A percentile compares a stretch with the other conserved stretches of the same genome.
Evolutionary conservation across 257 asterid species (phyloP).

Genomic region (Osmanthus fragrans): DNA sequence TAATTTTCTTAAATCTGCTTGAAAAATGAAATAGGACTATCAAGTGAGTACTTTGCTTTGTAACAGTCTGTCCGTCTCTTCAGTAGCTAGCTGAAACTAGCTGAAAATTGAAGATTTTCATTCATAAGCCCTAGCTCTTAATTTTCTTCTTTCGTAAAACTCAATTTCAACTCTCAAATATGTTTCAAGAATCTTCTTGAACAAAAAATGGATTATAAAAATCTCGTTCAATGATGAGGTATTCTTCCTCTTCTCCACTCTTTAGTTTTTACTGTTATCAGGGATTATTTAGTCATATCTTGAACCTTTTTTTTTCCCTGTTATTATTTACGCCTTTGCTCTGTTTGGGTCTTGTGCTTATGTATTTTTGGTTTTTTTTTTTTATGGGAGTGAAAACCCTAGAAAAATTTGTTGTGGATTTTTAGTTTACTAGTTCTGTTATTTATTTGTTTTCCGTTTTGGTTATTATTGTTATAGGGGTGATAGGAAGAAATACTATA

Average conservation of each 20-base stretch:
- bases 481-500: not conserved
- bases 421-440: not conserved
- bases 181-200: slow-evolving; percentile 1
- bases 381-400: slow-evolving; percentile 11
- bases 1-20: too few species aligned
- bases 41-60: too few species aligned
- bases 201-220: not conserved
- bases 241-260: not conserved
- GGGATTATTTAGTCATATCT: not conserved
- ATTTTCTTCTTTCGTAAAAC: not conserved
- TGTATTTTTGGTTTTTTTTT: not conserved
- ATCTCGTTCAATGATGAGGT: not conserved
- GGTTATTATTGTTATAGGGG: not conserved
- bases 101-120: too few species aligned
- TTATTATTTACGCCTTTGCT: not conserved
- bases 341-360: not conserved
- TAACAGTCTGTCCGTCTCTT: too few species aligned
- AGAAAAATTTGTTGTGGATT: not conserved
- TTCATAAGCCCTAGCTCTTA: too few species aligned
- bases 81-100: too few species aligned
- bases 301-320: not conserved
- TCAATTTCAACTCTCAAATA: not conserved
- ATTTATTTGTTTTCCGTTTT: not conserved
- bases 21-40: too few species aligned
- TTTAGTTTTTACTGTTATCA: not conserved